Percentiles rank a stretch among this genome's conserved stretches.
Conservation (phyloP, 257 asterid species). For the Datura wrightii region DNA sequence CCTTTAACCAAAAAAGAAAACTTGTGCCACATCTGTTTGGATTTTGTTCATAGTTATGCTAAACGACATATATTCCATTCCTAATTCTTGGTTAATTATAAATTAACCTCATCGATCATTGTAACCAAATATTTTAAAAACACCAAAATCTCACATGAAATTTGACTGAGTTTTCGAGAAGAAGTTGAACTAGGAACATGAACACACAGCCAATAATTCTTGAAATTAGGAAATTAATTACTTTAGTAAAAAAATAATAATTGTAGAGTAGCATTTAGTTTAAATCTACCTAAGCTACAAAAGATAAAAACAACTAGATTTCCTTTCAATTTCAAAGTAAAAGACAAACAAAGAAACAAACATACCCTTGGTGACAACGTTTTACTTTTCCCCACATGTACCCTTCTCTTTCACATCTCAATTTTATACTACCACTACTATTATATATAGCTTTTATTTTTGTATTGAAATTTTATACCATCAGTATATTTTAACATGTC, state of each 20-base stretch:
- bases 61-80: slow-evolving; percentile 52
- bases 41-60: slow-evolving; percentile 34
- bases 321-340: slow-evolving; percentile 38
- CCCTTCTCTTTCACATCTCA: slow-evolving; percentile 35
- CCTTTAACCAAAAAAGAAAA: slow-evolving; percentile 30
- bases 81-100: slow-evolving; percentile 41
- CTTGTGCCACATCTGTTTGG: slow-evolving; percentile 17
- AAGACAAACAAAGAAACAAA: slow-evolving; percentile 68
- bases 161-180: slow-evolving; percentile 32
- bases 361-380: slow-evolving; percentile 71
- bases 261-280: not conserved
- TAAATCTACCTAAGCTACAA: slow-evolving; percentile 3
- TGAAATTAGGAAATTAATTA: slow-evolving; percentile 35
- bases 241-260: no score
- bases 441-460: not conserved
- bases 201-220: slow-evolving; percentile 34
- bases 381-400: slow-evolving; percentile 63
- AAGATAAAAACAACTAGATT: not conserved
- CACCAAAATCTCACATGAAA: slow-evolving; percentile 30
- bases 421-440: not conserved
- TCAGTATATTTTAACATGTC: not conserved
- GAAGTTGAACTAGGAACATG: slow-evolving; percentile 8
- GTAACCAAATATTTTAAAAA: not conserved
- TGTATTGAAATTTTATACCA: not conserved
- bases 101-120: not conserved